phyloP scores from a whole-genome alignment of 306 rosid genomes.

The Malus domestica region ASM211411v1 NC_041796.1:12872001-12872500 shows the following conservation, averaged over 20 bases:
- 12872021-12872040: neutral
- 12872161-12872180: slow-evolving; percentile 5
- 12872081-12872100: slow-evolving; percentile 2
- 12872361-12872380: neutral
- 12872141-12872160: neutral
- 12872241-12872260: neutral
- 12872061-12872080: slow-evolving; percentile 4
- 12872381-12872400: neutral
- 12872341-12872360: neutral
- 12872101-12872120: slow-evolving; percentile 5
- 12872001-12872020: slow-evolving; percentile 8
- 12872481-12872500: neutral
- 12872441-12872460: neutral
- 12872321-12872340: neutral
- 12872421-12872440: neutral
- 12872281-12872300: neutral
- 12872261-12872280: neutral
- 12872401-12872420: neutral
- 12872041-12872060: neutral
- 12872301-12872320: neutral
- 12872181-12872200: neutral
- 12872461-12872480: neutral
- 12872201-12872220: neutral
- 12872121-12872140: slow-evolving; percentile 2
- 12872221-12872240: neutral